Conservation (phyloP, 352 stramenopile genomes). For the Phytopythium vexans region DNA sequence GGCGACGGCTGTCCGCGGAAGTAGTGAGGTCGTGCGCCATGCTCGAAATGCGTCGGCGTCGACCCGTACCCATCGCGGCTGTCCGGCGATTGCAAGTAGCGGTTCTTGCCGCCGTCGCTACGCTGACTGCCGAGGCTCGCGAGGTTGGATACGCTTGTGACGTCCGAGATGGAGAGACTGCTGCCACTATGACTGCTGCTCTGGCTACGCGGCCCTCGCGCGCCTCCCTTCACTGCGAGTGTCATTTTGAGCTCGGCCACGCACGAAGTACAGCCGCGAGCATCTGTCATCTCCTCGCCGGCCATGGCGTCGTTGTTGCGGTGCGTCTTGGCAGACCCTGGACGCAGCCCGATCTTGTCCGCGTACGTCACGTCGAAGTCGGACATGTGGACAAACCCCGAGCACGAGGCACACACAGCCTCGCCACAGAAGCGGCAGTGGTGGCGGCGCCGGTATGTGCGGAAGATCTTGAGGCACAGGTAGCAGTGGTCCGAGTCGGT, state of each 20-base stretch:
- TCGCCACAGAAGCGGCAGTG: conserved; percentile 73
- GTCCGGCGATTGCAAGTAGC: conserved; percentile 1
- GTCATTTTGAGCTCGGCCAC: conserved; percentile 33
- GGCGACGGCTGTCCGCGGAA: background rate
- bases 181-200: conserved; percentile 5
- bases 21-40: conserved; percentile 1
- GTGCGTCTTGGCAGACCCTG: conserved; percentile 10
- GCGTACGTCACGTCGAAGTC: conserved; percentile 26
- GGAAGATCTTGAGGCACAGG: conserved; percentile 60
- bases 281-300: conserved; percentile 27
- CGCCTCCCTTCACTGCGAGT: conserved; percentile 12
- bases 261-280: conserved; percentile 31
- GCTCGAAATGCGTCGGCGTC: conserved; percentile 6
- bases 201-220: conserved; percentile 7
- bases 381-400: conserved; percentile 42
- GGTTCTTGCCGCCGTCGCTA: background rate
- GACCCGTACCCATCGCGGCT: conserved; percentile 3
- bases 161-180: too few relatives aligned
- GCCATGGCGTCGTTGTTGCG: conserved; percentile 13
- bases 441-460: conserved; percentile 49
- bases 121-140: conserved; percentile 9
- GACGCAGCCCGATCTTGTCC: background rate
- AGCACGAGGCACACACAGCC: conserved; percentile 62
- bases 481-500: conserved; percentile 49
- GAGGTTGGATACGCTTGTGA: conserved; percentile 18